A percentile compares a stretch with the other conserved stretches of the same genome.
Evolutionary conservation across 768 basidiomycete genomes (phyloP).

Genomic region (Mycena olivaceomarginata): DNA sequence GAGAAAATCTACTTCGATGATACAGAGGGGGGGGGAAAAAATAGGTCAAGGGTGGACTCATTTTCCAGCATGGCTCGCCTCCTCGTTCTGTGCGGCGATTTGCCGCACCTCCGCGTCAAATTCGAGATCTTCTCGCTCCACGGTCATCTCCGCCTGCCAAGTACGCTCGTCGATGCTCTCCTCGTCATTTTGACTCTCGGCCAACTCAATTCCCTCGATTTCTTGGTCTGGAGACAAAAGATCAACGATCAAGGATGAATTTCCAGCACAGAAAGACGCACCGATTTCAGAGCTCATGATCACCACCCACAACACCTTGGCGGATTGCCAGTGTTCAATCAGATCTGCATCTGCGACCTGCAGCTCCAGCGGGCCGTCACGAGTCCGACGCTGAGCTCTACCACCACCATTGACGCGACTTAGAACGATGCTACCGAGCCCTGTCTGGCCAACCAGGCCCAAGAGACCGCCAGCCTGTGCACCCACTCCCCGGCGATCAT

Average conservation of each 20-base stretch:
- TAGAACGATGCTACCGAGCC: background rate
- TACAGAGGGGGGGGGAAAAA: too few relatives aligned
- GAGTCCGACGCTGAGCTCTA: background rate
- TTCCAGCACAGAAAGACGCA: constrained; percentile 10
- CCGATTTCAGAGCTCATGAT: constrained; percentile 47
- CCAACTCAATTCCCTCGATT: constrained; percentile 48
- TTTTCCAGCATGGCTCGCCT: background rate
- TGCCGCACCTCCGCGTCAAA: constrained; percentile 33
- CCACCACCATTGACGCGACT: background rate
- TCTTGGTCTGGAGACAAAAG: constrained; percentile 34
- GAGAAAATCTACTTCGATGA: too few relatives aligned
- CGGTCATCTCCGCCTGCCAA: constrained; percentile 37
- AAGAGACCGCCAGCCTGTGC: background rate
- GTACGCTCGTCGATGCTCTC: constrained; percentile 30
- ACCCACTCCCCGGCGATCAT: background rate
- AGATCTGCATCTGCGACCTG: constrained; percentile 47
- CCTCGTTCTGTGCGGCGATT: background rate
- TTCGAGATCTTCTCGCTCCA: constrained; percentile 27
- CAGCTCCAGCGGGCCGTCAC: constrained; percentile 20
- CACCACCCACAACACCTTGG: constrained; percentile 48
- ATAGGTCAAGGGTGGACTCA: background rate
- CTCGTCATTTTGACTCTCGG: constrained; percentile 39
- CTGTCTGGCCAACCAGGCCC: constrained; percentile 10
- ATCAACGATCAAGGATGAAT: background rate
- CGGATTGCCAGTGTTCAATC: constrained; percentile 45